A percentile compares a stretch with the other conserved stretches of the same genome.
These are phyloP conservation scores for Nicotiana rustica DNA, from an alignment of 305 asterid genomes.

Conservation along the genomic window DNA sequence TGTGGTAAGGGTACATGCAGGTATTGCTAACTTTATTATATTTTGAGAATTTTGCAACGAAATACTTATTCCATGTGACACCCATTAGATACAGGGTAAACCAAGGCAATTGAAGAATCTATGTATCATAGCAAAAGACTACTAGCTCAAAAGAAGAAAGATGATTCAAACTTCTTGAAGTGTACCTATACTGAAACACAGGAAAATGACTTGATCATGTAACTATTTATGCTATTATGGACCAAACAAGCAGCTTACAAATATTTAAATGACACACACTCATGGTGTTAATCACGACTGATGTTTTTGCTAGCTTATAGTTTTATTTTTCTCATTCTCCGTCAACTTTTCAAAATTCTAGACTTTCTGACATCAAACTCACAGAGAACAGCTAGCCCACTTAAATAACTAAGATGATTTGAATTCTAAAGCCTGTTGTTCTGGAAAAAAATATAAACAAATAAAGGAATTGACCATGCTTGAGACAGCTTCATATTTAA, in stretches of 20 bases:
- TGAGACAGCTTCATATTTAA: background rate
- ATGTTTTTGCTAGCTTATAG: background rate
- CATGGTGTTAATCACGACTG: conserved; percentile 3
- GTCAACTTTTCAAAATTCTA: background rate
- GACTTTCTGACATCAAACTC: background rate
- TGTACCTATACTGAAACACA: background rate
- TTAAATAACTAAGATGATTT: background rate
- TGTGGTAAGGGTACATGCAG: conserved; percentile 1
- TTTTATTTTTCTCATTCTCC: background rate
- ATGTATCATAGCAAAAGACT: background rate
- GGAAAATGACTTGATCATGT: background rate
- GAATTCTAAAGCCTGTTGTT: background rate
- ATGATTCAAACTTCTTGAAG: background rate
- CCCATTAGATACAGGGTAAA: conserved; percentile 10
- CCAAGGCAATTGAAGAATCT: conserved; percentile 3
- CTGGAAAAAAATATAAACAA: background rate
- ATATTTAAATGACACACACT: conserved; percentile 1
- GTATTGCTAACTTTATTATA: background rate
- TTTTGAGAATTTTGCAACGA: background rate
- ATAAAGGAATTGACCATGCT: background rate
- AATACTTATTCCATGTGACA: background rate
- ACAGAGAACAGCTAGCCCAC: background rate
- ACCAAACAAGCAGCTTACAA: background rate
- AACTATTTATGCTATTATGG: background rate
- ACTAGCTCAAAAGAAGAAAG: conserved; percentile 16